Conservation (phyloP, 345 rosid species). For the thale cress (Arabidopsis thaliana) region TAIR10.1 NC_003070.9:29114501-29115000, state of each 20-base stretch:
- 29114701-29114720: constrained; percentile 42
- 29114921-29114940: not conserved
- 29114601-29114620: constrained; percentile 17
- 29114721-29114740: constrained; percentile 30
- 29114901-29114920: constrained; percentile 10
- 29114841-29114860: constrained; percentile 33
- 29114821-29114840: constrained; percentile 57
- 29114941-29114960: not conserved
- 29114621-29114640: constrained; percentile 37
- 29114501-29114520: constrained; percentile 2
- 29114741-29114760: constrained; percentile 35
- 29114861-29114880: not conserved
- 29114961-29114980: constrained; percentile 61
- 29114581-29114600: constrained; percentile 1
- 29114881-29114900: constrained; percentile 30
- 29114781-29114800: constrained; percentile 52
- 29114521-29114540: not conserved
- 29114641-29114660: constrained; percentile 43
- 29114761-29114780: constrained; percentile 47
- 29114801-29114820: constrained; percentile 46
- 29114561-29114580: not conserved
- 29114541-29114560: not conserved
- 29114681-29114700: constrained; percentile 5
- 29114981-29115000: constrained; percentile 59
- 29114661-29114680: constrained; percentile 12